Evolutionary conservation across 148 eudicot species (phyloP), one percentile per base, ranked within the genome.

Genomic region (Mesembryanthemum crystallinum): DNA sequence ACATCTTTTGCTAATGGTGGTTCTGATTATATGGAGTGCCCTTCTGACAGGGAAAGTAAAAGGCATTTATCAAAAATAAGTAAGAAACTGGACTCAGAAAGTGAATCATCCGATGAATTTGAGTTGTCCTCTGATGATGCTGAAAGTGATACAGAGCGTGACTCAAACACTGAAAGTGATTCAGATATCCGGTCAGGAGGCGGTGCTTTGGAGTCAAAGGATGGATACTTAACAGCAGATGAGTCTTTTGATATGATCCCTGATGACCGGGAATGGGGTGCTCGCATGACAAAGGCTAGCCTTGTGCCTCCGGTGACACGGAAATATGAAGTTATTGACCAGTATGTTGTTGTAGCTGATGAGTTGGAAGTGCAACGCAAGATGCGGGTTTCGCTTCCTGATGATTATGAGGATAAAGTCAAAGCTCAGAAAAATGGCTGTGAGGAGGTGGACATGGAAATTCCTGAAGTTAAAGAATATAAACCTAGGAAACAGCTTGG

Each of bases 201-300:
- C 55, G 74, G 84, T 61, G 72, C 83, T 55, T 77, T 82, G 30
- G 93, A 84, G 65, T 80, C 89, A 21, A 81, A 82, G 75, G 97
- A 87, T 61, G 83, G 80, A 39, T 82, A 82, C 76, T 71, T 78
- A 18, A 72, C 76, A 11, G 82, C 79, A 71, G 93, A 88, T 45
- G 93, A 90, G 74, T 88, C 87, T 62, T 77, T 89, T 59, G 98
- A 94, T 77, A 71, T 86, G 64, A 78, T 79, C 49, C 81, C 89
- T 37, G 96, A 93, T 73, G 98, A 94, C 30, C 97, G 97, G 61
- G 98, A 94, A 85, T 94, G 98, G 98, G 98, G 97, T 82, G 98
- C 98, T 68, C 93, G 97, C 39, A 94, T 94, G 98, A 94, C 98
- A 33, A 92, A 92, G 79, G 93, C 94, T 47, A 92, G 98, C 81